Evolutionary conservation across 2,329 filamentous ascomycete genomes (phyloP).

Genomic region (Thielaviopsis musarum): DNA sequence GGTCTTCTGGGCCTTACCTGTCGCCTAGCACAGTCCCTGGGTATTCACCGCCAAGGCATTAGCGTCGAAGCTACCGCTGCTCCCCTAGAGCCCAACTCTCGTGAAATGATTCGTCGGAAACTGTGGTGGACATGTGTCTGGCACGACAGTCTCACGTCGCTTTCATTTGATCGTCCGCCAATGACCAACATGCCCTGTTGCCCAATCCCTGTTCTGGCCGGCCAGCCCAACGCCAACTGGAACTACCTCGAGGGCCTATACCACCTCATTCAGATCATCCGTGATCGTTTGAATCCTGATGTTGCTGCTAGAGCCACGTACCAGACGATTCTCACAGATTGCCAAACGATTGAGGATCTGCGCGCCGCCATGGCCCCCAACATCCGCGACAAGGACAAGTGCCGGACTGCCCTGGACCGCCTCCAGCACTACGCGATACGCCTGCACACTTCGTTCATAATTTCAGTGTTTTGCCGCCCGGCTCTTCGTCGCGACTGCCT

Average conservation of each 20-base stretch:
- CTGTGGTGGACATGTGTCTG: constrained; percentile 50
- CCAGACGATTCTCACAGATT: constrained; percentile 39
- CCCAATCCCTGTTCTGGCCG: constrained; percentile 31
- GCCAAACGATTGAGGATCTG: constrained; percentile 35
- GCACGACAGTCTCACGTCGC: constrained; percentile 48
- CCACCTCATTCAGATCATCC: constrained; percentile 44
- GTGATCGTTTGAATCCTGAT: constrained; percentile 38
- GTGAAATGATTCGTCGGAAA: constrained; percentile 36
- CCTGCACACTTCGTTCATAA: constrained; percentile 48
- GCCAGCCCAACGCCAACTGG: constrained; percentile 28
- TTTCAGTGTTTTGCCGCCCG: constrained; percentile 47
- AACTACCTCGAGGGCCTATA: constrained; percentile 50
- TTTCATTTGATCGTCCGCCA: constrained; percentile 49
- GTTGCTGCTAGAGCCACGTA: constrained; percentile 32
- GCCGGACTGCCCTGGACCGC: constrained; percentile 45
- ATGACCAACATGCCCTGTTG: constrained; percentile 44
- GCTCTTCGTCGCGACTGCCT: constrained; percentile 38
- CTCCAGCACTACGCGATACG: constrained; percentile 47
- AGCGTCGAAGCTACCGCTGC: constrained; percentile 28
- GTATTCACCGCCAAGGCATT: constrained; percentile 34
- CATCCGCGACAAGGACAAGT: constrained; percentile 42
- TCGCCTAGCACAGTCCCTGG: constrained; percentile 47
- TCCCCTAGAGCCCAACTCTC: constrained; percentile 28
- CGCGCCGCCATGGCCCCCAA: constrained; percentile 32
- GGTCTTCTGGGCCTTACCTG: constrained; percentile 46